phyloP scores from a whole-genome alignment of 441 rosid species.

The Sinapis alba region DNA sequence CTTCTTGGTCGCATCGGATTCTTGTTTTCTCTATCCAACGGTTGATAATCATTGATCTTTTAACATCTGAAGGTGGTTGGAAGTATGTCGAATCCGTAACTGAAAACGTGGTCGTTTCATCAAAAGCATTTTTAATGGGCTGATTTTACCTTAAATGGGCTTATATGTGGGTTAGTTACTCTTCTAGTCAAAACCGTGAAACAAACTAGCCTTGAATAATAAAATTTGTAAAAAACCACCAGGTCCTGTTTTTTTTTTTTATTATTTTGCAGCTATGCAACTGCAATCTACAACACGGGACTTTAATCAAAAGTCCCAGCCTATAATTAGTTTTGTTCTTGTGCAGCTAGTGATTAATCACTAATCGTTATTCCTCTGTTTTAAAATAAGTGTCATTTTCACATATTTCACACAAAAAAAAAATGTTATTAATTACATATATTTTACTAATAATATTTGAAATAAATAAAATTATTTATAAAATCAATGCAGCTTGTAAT shows the following conservation, averaged over 20 bases:
- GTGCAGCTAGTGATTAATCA: background rate
- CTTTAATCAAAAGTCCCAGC: background rate
- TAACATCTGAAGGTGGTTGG: slow-evolving; percentile 21
- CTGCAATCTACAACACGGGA: background rate
- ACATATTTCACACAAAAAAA: too few species aligned
- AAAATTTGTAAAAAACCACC: too few species aligned
- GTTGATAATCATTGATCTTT: background rate
- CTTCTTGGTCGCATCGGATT: slow-evolving; percentile 37
- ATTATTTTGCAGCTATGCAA: too few species aligned
- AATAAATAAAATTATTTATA: too few species aligned
- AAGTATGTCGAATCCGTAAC: background rate
- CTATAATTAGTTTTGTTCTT: background rate
- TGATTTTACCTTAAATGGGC: background rate
- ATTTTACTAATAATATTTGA: too few species aligned
- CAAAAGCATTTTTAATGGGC: background rate
- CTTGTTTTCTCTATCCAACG: slow-evolving; percentile 14
- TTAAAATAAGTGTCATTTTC: too few species aligned
- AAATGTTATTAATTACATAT: too few species aligned
- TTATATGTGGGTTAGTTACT: background rate
- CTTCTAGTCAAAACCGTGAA: too few species aligned
- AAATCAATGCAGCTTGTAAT: too few species aligned
- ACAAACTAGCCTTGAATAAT: too few species aligned
- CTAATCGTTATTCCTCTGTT: too few species aligned
- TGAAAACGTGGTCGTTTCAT: background rate
- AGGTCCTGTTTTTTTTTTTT: background rate